Evolutionary conservation across 768 basidiomycete species (phyloP), one percentile per base, ranked within the genome.

Genomic region (Leccinum incarnatum): DNA sequence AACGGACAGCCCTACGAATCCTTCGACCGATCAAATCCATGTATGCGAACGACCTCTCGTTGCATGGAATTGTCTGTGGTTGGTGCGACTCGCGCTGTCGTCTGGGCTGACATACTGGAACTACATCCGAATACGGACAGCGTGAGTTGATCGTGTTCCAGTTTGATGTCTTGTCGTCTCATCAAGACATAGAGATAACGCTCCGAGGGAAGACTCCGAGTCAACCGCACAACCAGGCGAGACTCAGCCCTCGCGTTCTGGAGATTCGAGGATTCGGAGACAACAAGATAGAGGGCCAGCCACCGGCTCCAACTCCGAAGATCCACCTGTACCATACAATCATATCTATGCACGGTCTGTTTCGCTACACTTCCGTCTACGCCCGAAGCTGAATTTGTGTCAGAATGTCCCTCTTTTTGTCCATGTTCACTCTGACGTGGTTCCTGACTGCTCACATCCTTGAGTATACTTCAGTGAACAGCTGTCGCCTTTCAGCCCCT

Each of bases 381-480:
- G 50, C 11, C 29, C 23, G 15, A 64, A 57, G 21, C 62, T 72
- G 57, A 67, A 58, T 56, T 59, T 65, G 51, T 53, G 17, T 42
- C 15, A 64, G 89, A 46, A 67, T 91, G 54, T 83, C 85, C 1
- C 77, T 88, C 55, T 74, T 89, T 65, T 82, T 82, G 15, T 88
- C 90, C 19, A 71, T 91, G 57, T 69, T 90, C 57, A 88, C 88
- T n/a, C 68, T 93, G 9, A 84, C 81, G 56, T 94, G 93, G 89
- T 93, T 93, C 65, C 70, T 93, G 27, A 87, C 85, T 17, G 89
- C 91, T 11, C 88, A 94, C 67, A 85, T 92, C 29, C 76, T 93
- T 55, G 81, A 85, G 60, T 93, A 92, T 66, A 88, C 88, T 15
- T 88, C 91, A 8, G 75, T 90, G 29, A 77, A 85, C 61, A 82